phyloP scores from a whole-genome alignment of 148 eudicot species.

The Dianthus caryophyllus region DNA sequence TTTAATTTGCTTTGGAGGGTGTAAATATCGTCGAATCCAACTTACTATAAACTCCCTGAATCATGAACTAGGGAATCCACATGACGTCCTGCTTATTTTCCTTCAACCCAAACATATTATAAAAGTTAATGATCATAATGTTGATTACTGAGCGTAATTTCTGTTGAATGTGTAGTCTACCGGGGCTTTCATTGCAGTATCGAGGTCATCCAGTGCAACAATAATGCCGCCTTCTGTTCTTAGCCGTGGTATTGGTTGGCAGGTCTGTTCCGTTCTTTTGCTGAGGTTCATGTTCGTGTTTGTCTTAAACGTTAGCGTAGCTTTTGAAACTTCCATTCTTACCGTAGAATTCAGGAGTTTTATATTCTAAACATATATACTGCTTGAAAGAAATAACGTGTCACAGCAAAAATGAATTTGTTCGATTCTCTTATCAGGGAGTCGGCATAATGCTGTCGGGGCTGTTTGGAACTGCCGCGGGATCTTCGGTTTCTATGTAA shows the following conservation, averaged over 20 bases:
- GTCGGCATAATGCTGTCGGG: constrained; percentile 82
- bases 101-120: no score
- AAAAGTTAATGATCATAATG: neutral
- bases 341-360: no score
- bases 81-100: no score
- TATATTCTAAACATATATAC: no score
- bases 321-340: neutral
- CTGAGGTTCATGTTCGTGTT: no score
- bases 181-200: constrained; percentile 84
- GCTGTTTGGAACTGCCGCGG: constrained; percentile 77
- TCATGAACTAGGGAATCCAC: no score
- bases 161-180: constrained; percentile 64
- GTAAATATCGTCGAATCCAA: no score
- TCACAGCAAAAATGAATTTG: constrained; percentile 21
- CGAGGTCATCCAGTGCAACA: constrained; percentile 95
- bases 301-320: no score
- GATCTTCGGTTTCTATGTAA: constrained; percentile 90
- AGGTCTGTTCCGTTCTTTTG: constrained; percentile 33
- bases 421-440: constrained; percentile 32
- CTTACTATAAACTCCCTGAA: no score
- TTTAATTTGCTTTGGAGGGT: no score
- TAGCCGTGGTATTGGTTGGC: constrained; percentile 98
- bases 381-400: no score
- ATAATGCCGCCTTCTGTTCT: constrained; percentile 86
- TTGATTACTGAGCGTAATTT: constrained; percentile 7